Evolutionary conservation across 352 stramenopile genomes (phyloP).

Genomic region (Hyaloperonospora arabidopsidis): DNA sequence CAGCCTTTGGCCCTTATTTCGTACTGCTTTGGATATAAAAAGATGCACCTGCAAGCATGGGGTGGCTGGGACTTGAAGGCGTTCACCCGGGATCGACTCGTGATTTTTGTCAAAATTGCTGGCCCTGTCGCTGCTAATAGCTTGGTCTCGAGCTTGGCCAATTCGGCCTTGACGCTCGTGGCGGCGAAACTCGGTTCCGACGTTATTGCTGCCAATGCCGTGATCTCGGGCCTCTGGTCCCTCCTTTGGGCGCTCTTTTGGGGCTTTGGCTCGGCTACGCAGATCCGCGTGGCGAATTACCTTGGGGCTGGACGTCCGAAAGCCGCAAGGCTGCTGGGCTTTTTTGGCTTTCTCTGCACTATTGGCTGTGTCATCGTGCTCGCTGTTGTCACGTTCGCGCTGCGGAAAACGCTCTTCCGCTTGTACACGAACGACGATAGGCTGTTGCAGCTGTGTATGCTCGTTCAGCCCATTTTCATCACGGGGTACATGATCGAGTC

Average conservation of each 20-base stretch:
- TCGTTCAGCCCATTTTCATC: constrained; percentile 52
- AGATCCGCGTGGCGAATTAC: constrained; percentile 74
- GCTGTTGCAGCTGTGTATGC: constrained; percentile 43
- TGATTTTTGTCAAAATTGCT: constrained; percentile 59
- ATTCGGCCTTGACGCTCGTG: constrained; percentile 59
- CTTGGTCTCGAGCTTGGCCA: constrained; percentile 65
- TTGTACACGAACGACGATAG: constrained; percentile 52
- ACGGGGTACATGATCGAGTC: constrained; percentile 52
- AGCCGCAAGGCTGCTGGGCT: constrained; percentile 40
- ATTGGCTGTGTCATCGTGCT: constrained; percentile 40
- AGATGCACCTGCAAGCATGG: constrained; percentile 66
- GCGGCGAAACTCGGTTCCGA: constrained; percentile 64
- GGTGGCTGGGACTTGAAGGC: constrained; percentile 52
- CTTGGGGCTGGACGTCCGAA: constrained; percentile 60
- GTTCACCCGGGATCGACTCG: constrained; percentile 52
- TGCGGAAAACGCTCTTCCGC: constrained; percentile 44
- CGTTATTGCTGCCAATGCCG: constrained; percentile 68
- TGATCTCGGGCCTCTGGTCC: constrained; percentile 60
- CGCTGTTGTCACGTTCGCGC: constrained; percentile 35
- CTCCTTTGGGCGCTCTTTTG: constrained; percentile 73
- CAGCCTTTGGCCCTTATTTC: constrained; percentile 64
- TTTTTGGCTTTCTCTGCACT: constrained; percentile 59
- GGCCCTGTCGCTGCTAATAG: constrained; percentile 56
- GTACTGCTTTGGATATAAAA: constrained; percentile 70
- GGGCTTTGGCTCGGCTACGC: constrained; percentile 69